A percentile compares a stretch with the other conserved stretches of the same genome.
phyloP scores from a whole-genome alignment of 1,139 yeast species.

The Ogataea hybrid region DNA sequence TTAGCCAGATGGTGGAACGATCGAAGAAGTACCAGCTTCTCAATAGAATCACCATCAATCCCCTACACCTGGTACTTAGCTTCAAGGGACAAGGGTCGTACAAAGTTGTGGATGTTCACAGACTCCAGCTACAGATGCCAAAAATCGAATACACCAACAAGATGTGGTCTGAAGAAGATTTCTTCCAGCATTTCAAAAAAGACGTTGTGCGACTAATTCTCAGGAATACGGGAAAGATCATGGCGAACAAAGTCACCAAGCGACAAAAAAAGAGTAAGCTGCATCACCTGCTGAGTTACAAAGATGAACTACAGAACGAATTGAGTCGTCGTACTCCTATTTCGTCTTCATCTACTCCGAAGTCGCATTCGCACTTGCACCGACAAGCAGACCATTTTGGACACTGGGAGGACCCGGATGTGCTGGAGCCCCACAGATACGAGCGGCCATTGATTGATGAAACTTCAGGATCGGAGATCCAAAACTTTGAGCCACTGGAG shows the following conservation, averaged over 20 bases:
- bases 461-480: constrained; percentile 3
- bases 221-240: constrained; percentile 73
- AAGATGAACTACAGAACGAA: neutral
- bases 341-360: neutral
- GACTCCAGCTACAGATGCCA: constrained; percentile 65
- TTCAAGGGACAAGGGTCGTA: constrained; percentile 73
- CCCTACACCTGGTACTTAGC: constrained; percentile 59
- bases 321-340: constrained; percentile 1
- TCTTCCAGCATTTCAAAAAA: constrained; percentile 59
- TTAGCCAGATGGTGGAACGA: constrained; percentile 54
- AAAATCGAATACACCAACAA: constrained; percentile 60
- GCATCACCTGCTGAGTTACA: constrained; percentile 4
- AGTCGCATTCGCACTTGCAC: constrained; percentile 8
- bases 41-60: constrained; percentile 53
- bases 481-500: constrained; percentile 8
- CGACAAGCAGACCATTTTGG: constrained; percentile 11
- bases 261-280: neutral
- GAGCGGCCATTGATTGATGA: constrained; percentile 1
- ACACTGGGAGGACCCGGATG: constrained; percentile 23
- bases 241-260: constrained; percentile 63
- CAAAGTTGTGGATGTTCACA: constrained; percentile 69
- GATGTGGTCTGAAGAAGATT: constrained; percentile 78
- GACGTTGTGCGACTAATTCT: constrained; percentile 68
- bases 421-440: constrained; percentile 23
- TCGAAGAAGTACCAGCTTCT: constrained; percentile 46